Evolutionary conservation across 2,329 filamentous ascomycete species (phyloP).

Genomic region (Sporothrix inflata): DNA sequence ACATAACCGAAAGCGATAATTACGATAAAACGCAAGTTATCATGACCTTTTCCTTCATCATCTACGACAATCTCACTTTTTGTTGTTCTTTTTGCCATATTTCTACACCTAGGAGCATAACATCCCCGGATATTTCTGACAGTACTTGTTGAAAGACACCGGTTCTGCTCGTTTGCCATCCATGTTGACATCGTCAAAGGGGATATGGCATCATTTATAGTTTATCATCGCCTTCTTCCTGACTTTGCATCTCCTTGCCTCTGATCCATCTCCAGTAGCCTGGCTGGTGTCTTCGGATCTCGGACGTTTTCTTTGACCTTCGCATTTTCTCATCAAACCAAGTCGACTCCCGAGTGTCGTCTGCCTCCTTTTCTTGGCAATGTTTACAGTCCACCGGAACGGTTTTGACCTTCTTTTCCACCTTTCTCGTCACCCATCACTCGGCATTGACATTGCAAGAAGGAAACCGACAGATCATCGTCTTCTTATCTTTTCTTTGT

Average conservation of each 20-base stretch:
- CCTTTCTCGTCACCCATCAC: not conserved
- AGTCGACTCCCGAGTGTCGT: not conserved
- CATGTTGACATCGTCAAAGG: not conserved
- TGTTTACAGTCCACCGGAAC: conserved; percentile 16
- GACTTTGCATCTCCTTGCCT: not conserved
- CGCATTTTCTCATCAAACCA: not conserved
- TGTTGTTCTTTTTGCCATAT: too few species aligned
- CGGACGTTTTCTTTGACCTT: not conserved
- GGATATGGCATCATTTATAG: conserved; percentile 5
- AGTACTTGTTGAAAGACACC: not conserved
- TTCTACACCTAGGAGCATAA: too few species aligned
- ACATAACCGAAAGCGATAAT: not conserved
- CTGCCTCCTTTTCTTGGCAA: conserved; percentile 19
- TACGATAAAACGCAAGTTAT: not conserved
- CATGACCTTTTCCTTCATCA: not conserved
- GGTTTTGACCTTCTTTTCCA: not conserved
- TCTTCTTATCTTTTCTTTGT: not conserved
- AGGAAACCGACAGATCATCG: not conserved
- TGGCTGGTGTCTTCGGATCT: not conserved
- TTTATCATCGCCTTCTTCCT: not conserved
- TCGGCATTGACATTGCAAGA: not conserved
- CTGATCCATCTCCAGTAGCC: conserved; percentile 4
- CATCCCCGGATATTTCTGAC: not conserved
- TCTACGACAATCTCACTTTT: too few species aligned
- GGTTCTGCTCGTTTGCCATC: not conserved